Conservation (phyloP, 1,284 basidiomycete genomes). For the Mycosarcoma mackinlayi region DNA sequence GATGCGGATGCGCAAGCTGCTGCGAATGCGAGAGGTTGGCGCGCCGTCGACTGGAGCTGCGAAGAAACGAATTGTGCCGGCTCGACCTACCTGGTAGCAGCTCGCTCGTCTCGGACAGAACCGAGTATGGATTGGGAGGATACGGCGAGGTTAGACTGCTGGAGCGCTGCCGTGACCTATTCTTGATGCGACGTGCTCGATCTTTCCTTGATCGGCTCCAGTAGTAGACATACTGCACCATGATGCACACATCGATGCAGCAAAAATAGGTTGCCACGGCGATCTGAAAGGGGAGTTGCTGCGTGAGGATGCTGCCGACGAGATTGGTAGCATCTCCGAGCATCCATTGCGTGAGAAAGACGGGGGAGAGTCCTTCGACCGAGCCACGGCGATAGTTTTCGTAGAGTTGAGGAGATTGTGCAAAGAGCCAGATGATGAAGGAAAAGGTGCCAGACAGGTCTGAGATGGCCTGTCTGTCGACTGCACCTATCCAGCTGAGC, state of each 20-base stretch:
- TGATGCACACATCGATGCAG: conserved; percentile 56
- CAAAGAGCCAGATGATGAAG: conserved; percentile 65
- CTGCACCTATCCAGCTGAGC: conserved; percentile 12
- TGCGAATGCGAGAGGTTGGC: conserved; percentile 21
- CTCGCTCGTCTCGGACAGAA: conserved; percentile 39
- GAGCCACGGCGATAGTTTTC: conserved; percentile 60
- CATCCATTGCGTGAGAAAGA: conserved; percentile 67
- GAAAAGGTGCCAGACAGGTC: conserved; percentile 52
- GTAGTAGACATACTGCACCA: conserved; percentile 55
- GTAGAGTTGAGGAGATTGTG: conserved; percentile 65
- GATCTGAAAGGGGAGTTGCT: conserved; percentile 65
- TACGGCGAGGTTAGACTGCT: conserved; percentile 22
- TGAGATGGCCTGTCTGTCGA: conserved; percentile 51
- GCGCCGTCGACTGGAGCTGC: conserved; percentile 24
- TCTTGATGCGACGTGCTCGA: conserved; percentile 5
- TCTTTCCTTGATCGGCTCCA: conserved; percentile 29
- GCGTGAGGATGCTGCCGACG: conserved; percentile 60
- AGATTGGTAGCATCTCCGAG: conserved; percentile 66
- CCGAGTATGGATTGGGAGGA: conserved; percentile 32
- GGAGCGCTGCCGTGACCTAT: conserved; percentile 8
- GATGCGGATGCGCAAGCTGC: conserved; percentile 5
- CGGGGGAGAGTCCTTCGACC: conserved; percentile 61
- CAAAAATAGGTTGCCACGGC: conserved; percentile 63
- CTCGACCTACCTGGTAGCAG: conserved; percentile 22
- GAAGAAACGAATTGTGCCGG: conserved; percentile 19